These are phyloP conservation scores for Penicillium paneum DNA, from an alignment of 2,329 filamentous ascomycete species.

Conservation along the genomic window DNA sequence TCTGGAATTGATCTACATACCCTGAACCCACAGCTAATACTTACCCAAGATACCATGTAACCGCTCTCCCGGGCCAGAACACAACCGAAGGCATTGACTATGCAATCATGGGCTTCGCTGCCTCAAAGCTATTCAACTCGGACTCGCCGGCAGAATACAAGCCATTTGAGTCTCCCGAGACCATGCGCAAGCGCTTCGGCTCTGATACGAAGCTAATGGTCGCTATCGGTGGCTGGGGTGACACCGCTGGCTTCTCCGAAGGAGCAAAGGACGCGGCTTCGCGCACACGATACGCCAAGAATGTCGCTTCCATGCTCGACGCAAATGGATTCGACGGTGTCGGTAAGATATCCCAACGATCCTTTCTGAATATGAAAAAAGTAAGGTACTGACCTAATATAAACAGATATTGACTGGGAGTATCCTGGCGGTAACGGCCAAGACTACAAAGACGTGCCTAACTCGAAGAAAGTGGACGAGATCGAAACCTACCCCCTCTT, in stretches of 20 bases:
- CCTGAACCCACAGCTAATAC: background rate
- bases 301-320: constrained; percentile 62
- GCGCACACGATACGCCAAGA: constrained; percentile 59
- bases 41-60: constrained; percentile 41
- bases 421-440: constrained; percentile 62
- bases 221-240: constrained; percentile 73
- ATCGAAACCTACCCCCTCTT: constrained; percentile 62
- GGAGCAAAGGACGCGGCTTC: constrained; percentile 54
- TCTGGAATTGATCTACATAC: background rate
- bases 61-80: constrained; percentile 32
- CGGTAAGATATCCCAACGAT: constrained; percentile 38
- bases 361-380: background rate
- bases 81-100: constrained; percentile 50
- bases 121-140: constrained; percentile 50
- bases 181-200: constrained; percentile 53
- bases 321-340: constrained; percentile 64
- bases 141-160: constrained; percentile 45
- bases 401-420: constrained; percentile 65
- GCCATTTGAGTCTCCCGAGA: constrained; percentile 54
- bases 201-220: constrained; percentile 62
- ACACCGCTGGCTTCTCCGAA: constrained; percentile 59
- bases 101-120: constrained; percentile 56
- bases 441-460: constrained; percentile 64
- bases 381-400: constrained; percentile 16
- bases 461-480: constrained; percentile 57